Base-by-base conservation (phyloP, 768 basidiomycete species). In the Amyloporia xantha region DNA sequence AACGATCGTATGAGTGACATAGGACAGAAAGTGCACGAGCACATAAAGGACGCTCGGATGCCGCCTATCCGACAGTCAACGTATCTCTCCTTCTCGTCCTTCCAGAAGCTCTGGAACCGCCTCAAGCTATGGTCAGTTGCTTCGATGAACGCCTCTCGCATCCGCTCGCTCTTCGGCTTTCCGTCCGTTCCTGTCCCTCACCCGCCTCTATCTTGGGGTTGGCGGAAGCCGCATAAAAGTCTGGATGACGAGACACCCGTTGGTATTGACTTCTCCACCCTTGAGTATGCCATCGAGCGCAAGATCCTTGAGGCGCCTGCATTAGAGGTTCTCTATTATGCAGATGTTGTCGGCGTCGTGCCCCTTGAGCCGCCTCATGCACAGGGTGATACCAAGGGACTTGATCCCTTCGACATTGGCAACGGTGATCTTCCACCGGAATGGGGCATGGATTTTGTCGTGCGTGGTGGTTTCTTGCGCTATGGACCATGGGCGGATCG, bases 401-500 rank as follows among this genome's bases (percentile, higher is more conserved):
- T 66, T 15, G 78, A 80, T 49, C 64, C 74, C 5, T 71, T 78
- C 59, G 84, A 91, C 54, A 73, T 93, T 43, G 92, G 90, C 2
- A 96, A 96, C 60, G 86, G 91, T 1, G 93, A 89, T 58, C 61
- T 84, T 36, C 74, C 87, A 19, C 95, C 95, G 5, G 91, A 98
- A 61, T 98, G 93, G 90, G 95, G 94, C 2, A 68, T 96, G 21
- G 90, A 98, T 59, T 56, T 98, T 15, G 75, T 84, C 15, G 71
- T 97, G n/a, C 71, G 79, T 50, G 82, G 82, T 15, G 94, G 91
- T 0, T 64, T 74, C 28, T 55, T 96, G 28, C 77, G 80, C 17
- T 98, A 97, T 62, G 95, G 95, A 4, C 95, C 95, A 3, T 98
- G 95, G 95, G 86, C 93, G 20, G 95, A 98, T 67, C 77, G 94